These are phyloP conservation scores for Globisporangium sylvaticum DNA, from an alignment of 352 stramenopile species.

Conservation along the genomic window DNA sequence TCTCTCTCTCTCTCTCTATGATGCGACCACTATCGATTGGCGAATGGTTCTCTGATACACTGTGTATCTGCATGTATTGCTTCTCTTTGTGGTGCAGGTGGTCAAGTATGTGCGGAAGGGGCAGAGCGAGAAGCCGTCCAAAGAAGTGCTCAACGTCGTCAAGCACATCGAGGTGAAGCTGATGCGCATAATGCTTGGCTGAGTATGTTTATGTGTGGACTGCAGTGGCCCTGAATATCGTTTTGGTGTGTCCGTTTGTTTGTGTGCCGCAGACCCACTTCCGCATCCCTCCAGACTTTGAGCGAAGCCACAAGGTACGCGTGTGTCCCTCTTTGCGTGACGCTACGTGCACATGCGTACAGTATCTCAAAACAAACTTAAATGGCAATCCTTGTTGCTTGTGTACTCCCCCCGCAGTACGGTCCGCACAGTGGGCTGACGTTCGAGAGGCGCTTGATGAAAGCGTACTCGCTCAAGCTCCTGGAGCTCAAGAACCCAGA, in stretches of 20 bases:
- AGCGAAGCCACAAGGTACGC: constrained; percentile 40
- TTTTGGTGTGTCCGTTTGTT: background rate
- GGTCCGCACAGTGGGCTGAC: constrained; percentile 58
- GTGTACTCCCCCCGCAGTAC: constrained; percentile 28
- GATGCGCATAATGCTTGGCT: too few species aligned
- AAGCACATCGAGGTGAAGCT: constrained; percentile 46
- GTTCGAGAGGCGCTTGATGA: constrained; percentile 47
- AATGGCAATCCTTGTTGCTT: background rate
- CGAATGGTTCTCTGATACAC: background rate
- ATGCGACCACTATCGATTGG: background rate
- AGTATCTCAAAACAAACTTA: background rate
- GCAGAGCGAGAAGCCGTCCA: constrained; percentile 27
- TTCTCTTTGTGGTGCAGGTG: constrained; percentile 17
- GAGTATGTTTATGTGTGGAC: background rate
- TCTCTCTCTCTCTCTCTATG: background rate
- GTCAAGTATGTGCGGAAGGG: constrained; percentile 55
- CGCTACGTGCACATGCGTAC: background rate
- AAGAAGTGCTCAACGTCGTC: constrained; percentile 32
- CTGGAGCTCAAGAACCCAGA: constrained; percentile 28
- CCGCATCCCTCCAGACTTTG: constrained; percentile 40
- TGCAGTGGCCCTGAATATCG: background rate
- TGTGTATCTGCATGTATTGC: background rate
- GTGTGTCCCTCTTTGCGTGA: background rate
- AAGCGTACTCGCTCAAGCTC: constrained; percentile 53
- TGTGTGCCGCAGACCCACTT: constrained; percentile 39